phyloP scores from a whole-genome alignment of 2,329 filamentous ascomycete genomes.

The Diplodia corticola region DNA sequence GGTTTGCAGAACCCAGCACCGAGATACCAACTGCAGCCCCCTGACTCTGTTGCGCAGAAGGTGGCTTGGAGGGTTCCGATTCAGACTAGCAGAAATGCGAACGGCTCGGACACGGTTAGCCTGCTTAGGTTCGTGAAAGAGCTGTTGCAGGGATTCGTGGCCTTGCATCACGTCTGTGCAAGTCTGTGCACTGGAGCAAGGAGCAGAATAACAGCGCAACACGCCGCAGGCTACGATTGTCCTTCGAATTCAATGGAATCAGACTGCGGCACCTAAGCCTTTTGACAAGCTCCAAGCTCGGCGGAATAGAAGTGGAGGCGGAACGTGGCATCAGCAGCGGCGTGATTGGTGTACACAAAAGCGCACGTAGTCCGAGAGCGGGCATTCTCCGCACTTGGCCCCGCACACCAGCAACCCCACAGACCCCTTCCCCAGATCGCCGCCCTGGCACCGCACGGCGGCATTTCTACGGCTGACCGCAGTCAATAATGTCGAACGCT shows the following conservation, averaged over 20 bases:
- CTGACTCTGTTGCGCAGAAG: constrained; percentile 1
- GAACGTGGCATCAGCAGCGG: not conserved
- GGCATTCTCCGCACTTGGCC: constrained; percentile 4
- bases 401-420: constrained; percentile 13
- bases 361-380: constrained; percentile 5
- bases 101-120: not conserved
- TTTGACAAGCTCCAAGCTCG: not conserved
- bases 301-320: not conserved
- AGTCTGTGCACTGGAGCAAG: not conserved
- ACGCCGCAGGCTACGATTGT: too few relatives aligned
- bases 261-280: not conserved
- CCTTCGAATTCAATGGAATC: not conserved
- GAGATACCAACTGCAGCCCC: not conserved
- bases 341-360: not conserved
- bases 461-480: not conserved
- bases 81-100: not conserved
- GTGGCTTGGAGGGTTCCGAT: not conserved
- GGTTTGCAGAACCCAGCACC: not conserved
- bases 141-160: not conserved
- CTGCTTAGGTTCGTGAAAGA: not conserved
- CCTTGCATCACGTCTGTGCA: not conserved
- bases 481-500: too few relatives aligned
- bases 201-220: not conserved
- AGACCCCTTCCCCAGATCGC: constrained; percentile 17
- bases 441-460: not conserved